Conservation (phyloP, 805 yeast species). For the Candida montana region DNA sequence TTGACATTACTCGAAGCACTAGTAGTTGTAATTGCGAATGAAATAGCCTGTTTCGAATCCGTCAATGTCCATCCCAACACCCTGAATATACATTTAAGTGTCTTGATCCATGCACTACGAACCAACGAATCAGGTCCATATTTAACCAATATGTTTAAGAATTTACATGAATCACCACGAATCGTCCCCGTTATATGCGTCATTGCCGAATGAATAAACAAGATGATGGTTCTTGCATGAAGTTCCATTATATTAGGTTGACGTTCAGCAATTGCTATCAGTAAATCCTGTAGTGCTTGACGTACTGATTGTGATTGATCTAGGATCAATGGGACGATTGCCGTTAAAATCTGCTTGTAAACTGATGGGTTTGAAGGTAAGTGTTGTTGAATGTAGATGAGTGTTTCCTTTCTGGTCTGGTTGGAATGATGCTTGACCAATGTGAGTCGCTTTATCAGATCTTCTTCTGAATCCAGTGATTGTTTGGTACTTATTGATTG, state of each 20-base stretch:
- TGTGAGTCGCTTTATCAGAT: slow-evolving; percentile 56
- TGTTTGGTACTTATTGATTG: slow-evolving; percentile 29
- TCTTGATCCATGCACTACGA: slow-evolving; percentile 61
- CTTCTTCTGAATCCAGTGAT: slow-evolving; percentile 31
- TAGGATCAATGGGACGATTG: slow-evolving; percentile 48
- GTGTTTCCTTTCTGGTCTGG: slow-evolving; percentile 65
- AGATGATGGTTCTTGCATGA: slow-evolving; percentile 55
- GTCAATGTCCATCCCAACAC: slow-evolving; percentile 68
- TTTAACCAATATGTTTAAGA: slow-evolving; percentile 54
- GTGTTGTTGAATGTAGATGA: slow-evolving; percentile 45
- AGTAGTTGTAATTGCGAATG: slow-evolving; percentile 30
- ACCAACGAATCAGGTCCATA: slow-evolving; percentile 51
- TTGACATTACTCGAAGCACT: slow-evolving; percentile 17
- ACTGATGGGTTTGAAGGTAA: slow-evolving; percentile 48
- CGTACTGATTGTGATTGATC: slow-evolving; percentile 70
- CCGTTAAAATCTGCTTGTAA: slow-evolving; percentile 50
- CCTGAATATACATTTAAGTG: slow-evolving; percentile 61
- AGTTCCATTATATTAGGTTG: slow-evolving; percentile 54
- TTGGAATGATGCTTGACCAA: slow-evolving; percentile 70
- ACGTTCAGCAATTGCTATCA: slow-evolving; percentile 40
- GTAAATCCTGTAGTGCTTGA: slow-evolving; percentile 42
- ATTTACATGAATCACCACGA: slow-evolving; percentile 68
- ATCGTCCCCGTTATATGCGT: slow-evolving; percentile 80
- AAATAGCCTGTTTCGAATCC: slow-evolving; percentile 25
- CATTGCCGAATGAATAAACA: slow-evolving; percentile 87